phyloP scores from a whole-genome alignment of 352 stramenopile genomes.

The Pythium utonaiense region DNA sequence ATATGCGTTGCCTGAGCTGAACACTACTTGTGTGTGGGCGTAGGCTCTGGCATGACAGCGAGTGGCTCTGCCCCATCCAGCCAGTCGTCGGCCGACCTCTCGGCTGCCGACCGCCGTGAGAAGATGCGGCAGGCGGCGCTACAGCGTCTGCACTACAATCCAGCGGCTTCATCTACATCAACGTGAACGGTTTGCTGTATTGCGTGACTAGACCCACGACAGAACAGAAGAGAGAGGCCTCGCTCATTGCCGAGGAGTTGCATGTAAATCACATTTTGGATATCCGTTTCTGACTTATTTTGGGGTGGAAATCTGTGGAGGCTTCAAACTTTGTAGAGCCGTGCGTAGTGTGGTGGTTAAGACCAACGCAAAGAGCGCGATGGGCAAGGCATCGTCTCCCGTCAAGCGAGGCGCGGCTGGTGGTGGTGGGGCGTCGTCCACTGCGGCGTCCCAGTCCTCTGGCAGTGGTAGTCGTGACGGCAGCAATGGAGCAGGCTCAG shows the following conservation, averaged over 20 bases:
- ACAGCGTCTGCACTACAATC: slow-evolving; percentile 38
- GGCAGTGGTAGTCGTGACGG: neutral
- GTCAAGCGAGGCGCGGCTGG: slow-evolving; percentile 12
- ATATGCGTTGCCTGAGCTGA: too few species aligned
- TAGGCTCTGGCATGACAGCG: slow-evolving; percentile 46
- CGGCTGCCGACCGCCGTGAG: slow-evolving; percentile 48
- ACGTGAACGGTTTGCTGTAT: neutral
- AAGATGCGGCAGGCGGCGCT: slow-evolving; percentile 63
- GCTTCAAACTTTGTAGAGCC: neutral
- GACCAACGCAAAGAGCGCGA: neutral
- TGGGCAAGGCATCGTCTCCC: slow-evolving; percentile 18
- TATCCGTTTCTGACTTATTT: slow-evolving; percentile 6
- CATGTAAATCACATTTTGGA: neutral
- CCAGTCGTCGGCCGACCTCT: slow-evolving; percentile 11
- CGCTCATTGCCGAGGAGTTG: neutral
- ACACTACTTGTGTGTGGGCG: too few species aligned
- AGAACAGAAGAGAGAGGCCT: neutral
- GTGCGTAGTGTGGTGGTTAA: too few species aligned
- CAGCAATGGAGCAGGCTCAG: slow-evolving; percentile 9
- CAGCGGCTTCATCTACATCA: slow-evolving; percentile 6
- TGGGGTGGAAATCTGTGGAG: neutral
- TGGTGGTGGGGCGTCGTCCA: neutral
- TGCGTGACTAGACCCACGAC: neutral
- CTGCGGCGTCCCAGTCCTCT: slow-evolving; percentile 1
- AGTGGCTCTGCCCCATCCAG: slow-evolving; percentile 7